phyloP scores from a whole-genome alignment of 1,284 basidiomycete species.

The Neolentinus lepideus region DNA sequence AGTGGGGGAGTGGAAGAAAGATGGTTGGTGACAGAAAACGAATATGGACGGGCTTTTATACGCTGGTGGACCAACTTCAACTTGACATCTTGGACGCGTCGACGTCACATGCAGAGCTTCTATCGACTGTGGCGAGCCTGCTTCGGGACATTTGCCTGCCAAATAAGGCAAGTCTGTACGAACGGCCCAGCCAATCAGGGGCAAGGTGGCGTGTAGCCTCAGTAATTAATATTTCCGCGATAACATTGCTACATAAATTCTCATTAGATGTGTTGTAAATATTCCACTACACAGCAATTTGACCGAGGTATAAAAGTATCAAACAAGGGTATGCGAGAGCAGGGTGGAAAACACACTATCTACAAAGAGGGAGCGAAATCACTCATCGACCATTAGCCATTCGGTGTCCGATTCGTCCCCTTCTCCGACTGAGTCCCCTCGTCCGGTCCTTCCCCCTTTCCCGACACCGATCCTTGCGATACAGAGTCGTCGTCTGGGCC shows the following conservation, averaged over 20 bases:
- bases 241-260: neutral
- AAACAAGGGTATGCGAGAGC: neutral
- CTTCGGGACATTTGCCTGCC: neutral
- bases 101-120: neutral
- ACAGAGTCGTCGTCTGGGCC: slow-evolving; percentile 13
- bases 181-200: neutral
- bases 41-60: neutral
- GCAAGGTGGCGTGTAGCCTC: neutral
- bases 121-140: neutral
- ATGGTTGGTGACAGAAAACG: slow-evolving; percentile 8
- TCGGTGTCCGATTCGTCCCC: slow-evolving; percentile 76
- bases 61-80: neutral
- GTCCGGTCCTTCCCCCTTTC: slow-evolving; percentile 61
- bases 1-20: slow-evolving; percentile 5
- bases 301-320: neutral
- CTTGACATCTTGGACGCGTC: neutral
- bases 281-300: neutral
- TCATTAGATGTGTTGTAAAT: neutral
- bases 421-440: slow-evolving; percentile 52
- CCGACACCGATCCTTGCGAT: slow-evolving; percentile 39
- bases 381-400: slow-evolving; percentile 70
- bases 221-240: neutral
- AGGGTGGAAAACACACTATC: neutral
- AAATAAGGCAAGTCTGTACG: neutral
- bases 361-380: neutral